phyloP scores from a whole-genome alignment of 257 asterid species.

The Paulownia fortunei region DNA sequence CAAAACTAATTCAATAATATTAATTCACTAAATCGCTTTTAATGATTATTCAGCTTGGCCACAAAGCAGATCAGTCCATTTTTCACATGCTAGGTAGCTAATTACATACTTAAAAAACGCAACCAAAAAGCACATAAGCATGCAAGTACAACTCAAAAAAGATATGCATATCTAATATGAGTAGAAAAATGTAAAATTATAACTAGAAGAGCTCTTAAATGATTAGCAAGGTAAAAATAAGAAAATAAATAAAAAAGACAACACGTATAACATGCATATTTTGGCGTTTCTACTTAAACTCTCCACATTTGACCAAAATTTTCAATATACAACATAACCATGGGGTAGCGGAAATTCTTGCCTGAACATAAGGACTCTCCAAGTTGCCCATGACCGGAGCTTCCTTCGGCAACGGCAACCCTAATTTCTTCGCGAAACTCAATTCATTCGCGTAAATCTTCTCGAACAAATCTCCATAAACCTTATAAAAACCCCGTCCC shows the following conservation, averaged over 20 bases:
- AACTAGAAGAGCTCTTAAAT: not conserved
- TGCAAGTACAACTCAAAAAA: not conserved
- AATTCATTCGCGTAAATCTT: conserved; percentile 70
- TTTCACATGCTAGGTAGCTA: not conserved
- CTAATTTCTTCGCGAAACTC: conserved; percentile 69
- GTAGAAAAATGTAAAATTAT: not conserved
- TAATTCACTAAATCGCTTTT: not conserved
- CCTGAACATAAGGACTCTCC: conserved; percentile 86
- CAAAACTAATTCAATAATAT: not conserved
- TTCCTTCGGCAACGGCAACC: conserved; percentile 68
- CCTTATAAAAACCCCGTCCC: conserved; percentile 86
- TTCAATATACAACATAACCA: conserved; percentile 10
- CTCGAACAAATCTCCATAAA: conserved; percentile 77
- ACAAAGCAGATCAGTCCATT: not conserved
- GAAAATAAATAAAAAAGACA: not conserved
- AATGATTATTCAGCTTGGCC: not conserved
- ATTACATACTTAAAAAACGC: not conserved
- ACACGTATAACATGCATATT: not conserved
- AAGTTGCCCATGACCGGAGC: conserved; percentile 92
- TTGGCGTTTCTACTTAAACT: not conserved
- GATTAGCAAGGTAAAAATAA: not conserved
- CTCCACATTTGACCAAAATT: not conserved
- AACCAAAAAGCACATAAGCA: not conserved
- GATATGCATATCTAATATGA: not conserved
- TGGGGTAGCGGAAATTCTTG: conserved; percentile 15